Percentiles rank a stretch among this genome's conserved stretches.
Conservation (phyloP, 2,329 filamentous ascomycete species). For the Ascochyta clinopodiicola region DNA sequence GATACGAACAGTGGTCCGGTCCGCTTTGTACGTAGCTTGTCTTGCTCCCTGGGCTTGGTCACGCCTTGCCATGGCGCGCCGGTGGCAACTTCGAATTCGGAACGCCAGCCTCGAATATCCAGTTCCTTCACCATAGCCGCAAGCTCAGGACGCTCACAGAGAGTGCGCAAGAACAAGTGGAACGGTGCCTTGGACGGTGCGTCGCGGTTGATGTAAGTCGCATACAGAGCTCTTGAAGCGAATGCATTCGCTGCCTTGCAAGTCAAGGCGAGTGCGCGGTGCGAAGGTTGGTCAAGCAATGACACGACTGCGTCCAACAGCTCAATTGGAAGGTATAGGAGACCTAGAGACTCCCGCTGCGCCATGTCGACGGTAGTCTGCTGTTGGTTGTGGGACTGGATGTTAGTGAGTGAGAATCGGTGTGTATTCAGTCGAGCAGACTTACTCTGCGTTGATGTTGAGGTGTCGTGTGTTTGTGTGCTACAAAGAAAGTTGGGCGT, state of each 20-base stretch:
- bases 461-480: no score
- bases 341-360: no score
- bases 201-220: background rate
- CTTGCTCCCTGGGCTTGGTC: background rate
- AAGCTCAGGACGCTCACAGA: slow-evolving; percentile 2
- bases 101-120: slow-evolving; percentile 19
- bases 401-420: no score
- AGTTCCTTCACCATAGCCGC: slow-evolving; percentile 5
- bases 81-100: slow-evolving; percentile 11
- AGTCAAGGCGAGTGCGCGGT: background rate
- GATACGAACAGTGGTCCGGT: background rate
- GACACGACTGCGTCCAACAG: background rate
- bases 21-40: background rate
- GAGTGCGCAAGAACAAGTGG: background rate
- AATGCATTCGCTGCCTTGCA: background rate
- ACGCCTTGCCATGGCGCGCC: background rate
- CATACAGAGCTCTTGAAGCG: background rate
- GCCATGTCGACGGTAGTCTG: no score
- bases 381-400: no score
- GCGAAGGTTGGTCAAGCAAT: background rate
- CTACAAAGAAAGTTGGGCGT: no score
- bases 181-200: background rate
- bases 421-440: no score
- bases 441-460: no score
- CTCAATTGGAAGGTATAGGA: background rate